phyloP scores from a whole-genome alignment of 352 stramenopile species.

The Sclerospora graminicola region DNA sequence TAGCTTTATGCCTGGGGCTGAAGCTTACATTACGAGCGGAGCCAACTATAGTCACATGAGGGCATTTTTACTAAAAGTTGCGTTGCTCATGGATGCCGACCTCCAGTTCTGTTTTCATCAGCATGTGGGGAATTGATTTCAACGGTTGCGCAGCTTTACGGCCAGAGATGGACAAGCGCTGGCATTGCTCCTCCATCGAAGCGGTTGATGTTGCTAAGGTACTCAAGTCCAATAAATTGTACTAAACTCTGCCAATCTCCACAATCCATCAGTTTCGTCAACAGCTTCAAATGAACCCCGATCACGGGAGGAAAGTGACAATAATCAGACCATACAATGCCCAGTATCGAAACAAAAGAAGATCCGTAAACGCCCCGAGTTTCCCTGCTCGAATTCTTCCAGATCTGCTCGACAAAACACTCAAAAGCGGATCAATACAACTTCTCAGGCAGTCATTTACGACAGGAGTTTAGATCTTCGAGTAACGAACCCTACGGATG shows the following conservation, averaged over 20 bases:
- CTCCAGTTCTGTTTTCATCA: conserved; percentile 42
- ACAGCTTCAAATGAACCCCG: conserved; percentile 1
- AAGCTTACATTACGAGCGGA: conserved; percentile 51
- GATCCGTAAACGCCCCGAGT: conserved; percentile 41
- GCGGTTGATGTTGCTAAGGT: conserved; percentile 35
- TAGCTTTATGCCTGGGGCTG: conserved; percentile 35
- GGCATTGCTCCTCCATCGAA: conserved; percentile 48
- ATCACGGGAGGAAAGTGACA: conserved; percentile 13
- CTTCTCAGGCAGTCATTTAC: background rate
- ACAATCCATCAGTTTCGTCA: conserved; percentile 8
- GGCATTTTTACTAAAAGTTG: conserved; percentile 55
- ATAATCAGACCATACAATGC: conserved; percentile 15
- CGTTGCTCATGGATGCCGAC: conserved; percentile 53
- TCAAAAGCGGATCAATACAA: conserved; percentile 39
- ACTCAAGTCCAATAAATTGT: conserved; percentile 49
- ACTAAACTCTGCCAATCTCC: conserved; percentile 17
- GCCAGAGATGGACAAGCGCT: conserved; percentile 43
- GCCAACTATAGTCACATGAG: conserved; percentile 60
- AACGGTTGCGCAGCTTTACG: conserved; percentile 34
- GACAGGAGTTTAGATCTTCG: background rate
- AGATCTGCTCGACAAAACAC: conserved; percentile 26
- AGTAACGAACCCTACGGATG: background rate
- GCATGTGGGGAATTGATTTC: conserved; percentile 52
- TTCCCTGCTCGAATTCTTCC: conserved; percentile 27
- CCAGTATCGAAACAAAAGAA: conserved; percentile 13